Percentiles rank a stretch among this genome's conserved stretches.
Conservation (phyloP, 225 moss, liverwort and hornwort genomes). For the Thuidium tamariscinum region DNA sequence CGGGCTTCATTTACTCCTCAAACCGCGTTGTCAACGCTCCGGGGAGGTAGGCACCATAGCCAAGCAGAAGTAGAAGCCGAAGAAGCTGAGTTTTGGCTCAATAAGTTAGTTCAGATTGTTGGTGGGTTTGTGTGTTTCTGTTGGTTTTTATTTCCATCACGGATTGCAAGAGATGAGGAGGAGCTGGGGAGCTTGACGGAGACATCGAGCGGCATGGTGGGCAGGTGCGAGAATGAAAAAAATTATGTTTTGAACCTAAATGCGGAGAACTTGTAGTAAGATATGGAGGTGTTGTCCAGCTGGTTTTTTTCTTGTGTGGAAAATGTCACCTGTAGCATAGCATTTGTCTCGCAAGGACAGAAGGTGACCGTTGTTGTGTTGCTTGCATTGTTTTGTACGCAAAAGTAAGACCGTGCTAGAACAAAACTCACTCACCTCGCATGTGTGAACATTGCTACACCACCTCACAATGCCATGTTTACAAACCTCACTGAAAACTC, state of each 20-base stretch:
- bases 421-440: not conserved
- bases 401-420: not conserved
- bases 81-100: not conserved
- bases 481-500: not conserved
- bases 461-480: not conserved
- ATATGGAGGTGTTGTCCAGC: not conserved
- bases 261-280: not conserved
- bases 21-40: not conserved
- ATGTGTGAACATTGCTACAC: not conserved
- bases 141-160: not conserved
- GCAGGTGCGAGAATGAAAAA: not conserved
- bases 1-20: not conserved
- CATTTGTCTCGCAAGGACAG: not conserved
- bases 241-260: not conserved
- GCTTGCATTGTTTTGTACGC: constrained; percentile 8
- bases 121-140: not conserved
- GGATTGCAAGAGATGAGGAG: not conserved
- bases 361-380: not conserved
- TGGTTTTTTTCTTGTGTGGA: not conserved
- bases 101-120: not conserved
- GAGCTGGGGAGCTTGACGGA: not conserved
- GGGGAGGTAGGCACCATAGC: not conserved
- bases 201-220: not conserved
- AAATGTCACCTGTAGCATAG: not conserved
- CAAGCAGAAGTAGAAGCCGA: not conserved